Evolutionary conservation across 805 yeast genomes (phyloP).

Genomic region (Spathaspora arborariae): DNA sequence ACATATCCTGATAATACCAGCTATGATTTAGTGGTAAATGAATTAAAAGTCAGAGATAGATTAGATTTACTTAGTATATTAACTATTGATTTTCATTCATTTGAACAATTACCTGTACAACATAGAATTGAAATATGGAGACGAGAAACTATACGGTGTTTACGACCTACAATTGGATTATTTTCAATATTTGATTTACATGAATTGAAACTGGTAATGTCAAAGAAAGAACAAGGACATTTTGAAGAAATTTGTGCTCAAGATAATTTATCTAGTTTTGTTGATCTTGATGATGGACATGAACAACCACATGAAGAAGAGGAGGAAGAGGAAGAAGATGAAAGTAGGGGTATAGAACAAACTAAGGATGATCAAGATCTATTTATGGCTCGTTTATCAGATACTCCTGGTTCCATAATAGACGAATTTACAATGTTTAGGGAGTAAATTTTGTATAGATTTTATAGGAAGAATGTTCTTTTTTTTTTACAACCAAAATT

Average conservation of each 20-base stretch:
- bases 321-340: slow-evolving; percentile 5
- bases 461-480: neutral
- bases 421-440: slow-evolving; percentile 2
- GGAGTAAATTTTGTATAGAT: slow-evolving; percentile 1
- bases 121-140: slow-evolving; percentile 10
- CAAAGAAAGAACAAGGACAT: slow-evolving; percentile 7
- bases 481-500: neutral
- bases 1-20: slow-evolving; percentile 8
- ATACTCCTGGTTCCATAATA: neutral
- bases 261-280: slow-evolving; percentile 11
- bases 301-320: slow-evolving; percentile 3
- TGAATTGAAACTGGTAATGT: slow-evolving; percentile 6
- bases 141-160: slow-evolving; percentile 4
- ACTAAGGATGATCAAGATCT: slow-evolving; percentile 1
- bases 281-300: slow-evolving; percentile 5
- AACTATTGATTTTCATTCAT: slow-evolving; percentile 6
- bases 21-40: slow-evolving; percentile 5
- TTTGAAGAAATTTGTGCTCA: slow-evolving; percentile 12
- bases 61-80: slow-evolving; percentile 4
- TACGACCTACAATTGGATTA: slow-evolving; percentile 8
- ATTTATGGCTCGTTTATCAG: slow-evolving; percentile 1
- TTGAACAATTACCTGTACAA: slow-evolving; percentile 5
- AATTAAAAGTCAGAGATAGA: slow-evolving; percentile 2
- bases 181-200: slow-evolving; percentile 11
- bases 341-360: neutral